These are phyloP conservation scores for Torulaspora delbrueckii DNA, from an alignment of 805 yeast genomes.

Conservation along the genomic window DNA sequence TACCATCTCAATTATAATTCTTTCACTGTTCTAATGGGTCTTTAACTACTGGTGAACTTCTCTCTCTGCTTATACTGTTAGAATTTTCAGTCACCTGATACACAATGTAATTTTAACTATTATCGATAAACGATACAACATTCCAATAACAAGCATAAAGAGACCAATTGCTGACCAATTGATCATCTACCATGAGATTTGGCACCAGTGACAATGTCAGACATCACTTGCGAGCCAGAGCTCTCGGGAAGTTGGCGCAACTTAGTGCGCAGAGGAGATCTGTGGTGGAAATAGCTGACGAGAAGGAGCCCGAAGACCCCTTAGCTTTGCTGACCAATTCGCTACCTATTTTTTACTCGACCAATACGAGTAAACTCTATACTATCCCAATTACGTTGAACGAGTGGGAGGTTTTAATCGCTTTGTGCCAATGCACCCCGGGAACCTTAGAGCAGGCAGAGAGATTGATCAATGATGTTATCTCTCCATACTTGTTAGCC, in stretches of 20 bases:
- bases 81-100: conserved; percentile 1
- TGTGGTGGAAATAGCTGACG: not conserved
- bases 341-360: conserved; percentile 29
- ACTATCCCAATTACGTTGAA: conserved; percentile 44
- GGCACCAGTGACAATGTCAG: conserved; percentile 7
- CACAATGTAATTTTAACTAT: too few species aligned
- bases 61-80: not conserved
- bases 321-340: conserved; percentile 21
- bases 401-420: conserved; percentile 51
- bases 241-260: conserved; percentile 24
- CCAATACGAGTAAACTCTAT: conserved; percentile 24
- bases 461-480: conserved; percentile 38
- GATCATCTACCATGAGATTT: conserved; percentile 11
- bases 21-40: not conserved
- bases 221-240: conserved; percentile 23
- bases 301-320: conserved; percentile 1
- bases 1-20: not conserved
- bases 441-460: conserved; percentile 38
- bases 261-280: conserved; percentile 8
- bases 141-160: not conserved
- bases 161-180: not conserved
- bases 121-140: too few species aligned
- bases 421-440: conserved; percentile 42
- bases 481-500: conserved; percentile 46
- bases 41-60: not conserved